Evolutionary conservation across 2,329 filamentous ascomycete species (phyloP), one percentile per base, ranked within the genome.

Genomic region (Diaporthe citriasiana): DNA sequence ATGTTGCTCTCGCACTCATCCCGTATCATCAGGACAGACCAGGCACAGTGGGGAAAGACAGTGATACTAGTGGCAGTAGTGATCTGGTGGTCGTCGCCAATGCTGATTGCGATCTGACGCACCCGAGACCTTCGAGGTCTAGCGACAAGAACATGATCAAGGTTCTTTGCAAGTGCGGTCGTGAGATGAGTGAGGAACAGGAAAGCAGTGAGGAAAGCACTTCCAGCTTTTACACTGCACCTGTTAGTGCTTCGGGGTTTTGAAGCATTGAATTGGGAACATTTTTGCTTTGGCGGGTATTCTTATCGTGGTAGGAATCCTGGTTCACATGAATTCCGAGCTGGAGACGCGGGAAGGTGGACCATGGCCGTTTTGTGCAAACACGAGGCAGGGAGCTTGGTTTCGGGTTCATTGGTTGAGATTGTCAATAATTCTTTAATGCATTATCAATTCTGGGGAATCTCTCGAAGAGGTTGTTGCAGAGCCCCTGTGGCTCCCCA

Each of bases 141-240:
- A 73, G 71, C 57, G 72, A 63, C 17, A 33, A 15, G 17, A 66
- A 42, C 13, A 51, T 66, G 30, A 63, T 73, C n/a, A 70, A 56
- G 13, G 57, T 47, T 3, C 59, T 71, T 25, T 53, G 69, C n/a
- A 56, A 60, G 53, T 19, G 42, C 2, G 42, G 57, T 15, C 47
- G 38, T 15, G 42, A 68, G 57, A 25, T 19, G 2, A 50, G 19
- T 27, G 63, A 73, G 19, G 56, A 47, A 12, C 59, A 55, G 55
- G 53, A 27, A 1, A 22, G 17, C 17, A 74, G 73, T 57, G 55
- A 45, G 19, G 56, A 22, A 10, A 74, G 73, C 30, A 65, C 63
- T 57, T 40, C 56, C n/a, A 74, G 73, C 55, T 74, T 73, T 50
- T 50, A 74, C 17, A 74, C 73, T 63, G 73, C 73, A 4, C 70